phyloP scores from a whole-genome alignment of 2,329 filamentous ascomycete species.

The Hymenoscyphus fructigenus region DNA sequence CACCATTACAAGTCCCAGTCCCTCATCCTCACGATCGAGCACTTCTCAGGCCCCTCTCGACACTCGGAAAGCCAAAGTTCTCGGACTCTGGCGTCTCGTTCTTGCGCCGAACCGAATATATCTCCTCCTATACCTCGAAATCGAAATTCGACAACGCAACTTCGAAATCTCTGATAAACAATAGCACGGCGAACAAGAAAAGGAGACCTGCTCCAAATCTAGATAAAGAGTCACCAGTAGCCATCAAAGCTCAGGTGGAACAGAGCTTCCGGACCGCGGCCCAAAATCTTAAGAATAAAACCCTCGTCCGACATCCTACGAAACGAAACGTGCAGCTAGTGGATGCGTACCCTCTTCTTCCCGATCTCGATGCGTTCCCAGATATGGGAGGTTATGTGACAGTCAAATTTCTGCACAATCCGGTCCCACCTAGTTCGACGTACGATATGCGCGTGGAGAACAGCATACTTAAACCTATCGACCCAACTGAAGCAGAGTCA shows the following conservation, averaged over 20 bases:
- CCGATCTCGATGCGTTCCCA: slow-evolving; percentile 67
- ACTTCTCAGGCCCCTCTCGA: slow-evolving; percentile 78
- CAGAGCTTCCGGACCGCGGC: slow-evolving; percentile 58
- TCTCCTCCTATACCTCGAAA: slow-evolving; percentile 61
- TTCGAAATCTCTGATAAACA: slow-evolving; percentile 50
- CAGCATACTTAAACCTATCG: slow-evolving; percentile 60
- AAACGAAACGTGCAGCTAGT: slow-evolving; percentile 57
- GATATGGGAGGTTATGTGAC: slow-evolving; percentile 69
- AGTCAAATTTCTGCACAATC: slow-evolving; percentile 67
- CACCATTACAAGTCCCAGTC: slow-evolving; percentile 66
- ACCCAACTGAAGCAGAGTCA: slow-evolving; percentile 54
- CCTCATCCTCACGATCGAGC: slow-evolving; percentile 82
- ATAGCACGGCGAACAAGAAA: slow-evolving; percentile 34
- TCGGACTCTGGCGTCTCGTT: slow-evolving; percentile 83
- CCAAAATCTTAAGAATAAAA: slow-evolving; percentile 53
- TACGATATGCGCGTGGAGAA: slow-evolving; percentile 63
- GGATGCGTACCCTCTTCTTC: slow-evolving; percentile 60
- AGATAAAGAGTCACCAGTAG: slow-evolving; percentile 61
- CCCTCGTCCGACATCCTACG: slow-evolving; percentile 55
- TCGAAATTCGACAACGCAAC: slow-evolving; percentile 50
- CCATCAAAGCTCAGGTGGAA: slow-evolving; percentile 67
- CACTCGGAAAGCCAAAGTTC: slow-evolving; percentile 79
- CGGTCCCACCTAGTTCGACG: slow-evolving; percentile 50
- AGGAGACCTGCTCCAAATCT: slow-evolving; percentile 48
- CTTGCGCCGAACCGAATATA: slow-evolving; percentile 94